Base-by-base conservation (phyloP, 257 asterid genomes). In the Fraxinus pennsylvanica region DNA sequence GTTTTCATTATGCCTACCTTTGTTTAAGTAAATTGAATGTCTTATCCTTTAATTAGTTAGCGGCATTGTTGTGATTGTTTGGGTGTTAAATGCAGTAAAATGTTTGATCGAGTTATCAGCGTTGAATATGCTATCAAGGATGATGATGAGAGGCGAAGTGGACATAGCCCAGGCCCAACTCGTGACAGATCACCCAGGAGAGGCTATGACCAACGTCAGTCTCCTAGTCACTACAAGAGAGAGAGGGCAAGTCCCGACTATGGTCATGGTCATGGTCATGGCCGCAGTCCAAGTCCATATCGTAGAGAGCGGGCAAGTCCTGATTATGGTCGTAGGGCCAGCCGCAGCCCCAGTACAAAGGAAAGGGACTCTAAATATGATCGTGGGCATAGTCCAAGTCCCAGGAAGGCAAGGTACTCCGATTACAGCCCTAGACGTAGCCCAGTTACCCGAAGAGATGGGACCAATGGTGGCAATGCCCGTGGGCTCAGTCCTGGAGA, bases 121-220 rank as follows among this genome's bases (percentile, higher is more conserved):
- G 97, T 93, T 67, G 98, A 91, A 61, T 91, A 84, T 80, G 96
- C 98, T 1, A 82, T 89, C 66, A 86, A 85, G 80, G 97, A 91
- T 76, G 97, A 92, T 74, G 95, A 91, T 73, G 98, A 88, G 7
- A 81, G 84, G 87, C 85, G 87, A 68, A 84, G 75, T 67, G 97
- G 91, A 15, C 57, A 83, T 75, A 89, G 96, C 82, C 93, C 96
- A 17, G 92, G 82, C 74, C 82, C 90, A 81, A 57, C 59, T 75
- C 88, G 89, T 72, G 94, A 90, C 66, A 84, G 85, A 79, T 91
- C 94, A 65, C 97, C 96, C 10, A 86, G 86, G 69, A 88, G 93
- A 84, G 89, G 92, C 79, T 76, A 90, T 81, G 93, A 85, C 72
- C 78, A 89, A 33, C 88, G 68, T 15, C 84, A 90, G 69, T 91